These are phyloP conservation scores for Carallia pectinifolia DNA, from an alignment of 345 rosid species.

Conservation along the genomic window DNA sequence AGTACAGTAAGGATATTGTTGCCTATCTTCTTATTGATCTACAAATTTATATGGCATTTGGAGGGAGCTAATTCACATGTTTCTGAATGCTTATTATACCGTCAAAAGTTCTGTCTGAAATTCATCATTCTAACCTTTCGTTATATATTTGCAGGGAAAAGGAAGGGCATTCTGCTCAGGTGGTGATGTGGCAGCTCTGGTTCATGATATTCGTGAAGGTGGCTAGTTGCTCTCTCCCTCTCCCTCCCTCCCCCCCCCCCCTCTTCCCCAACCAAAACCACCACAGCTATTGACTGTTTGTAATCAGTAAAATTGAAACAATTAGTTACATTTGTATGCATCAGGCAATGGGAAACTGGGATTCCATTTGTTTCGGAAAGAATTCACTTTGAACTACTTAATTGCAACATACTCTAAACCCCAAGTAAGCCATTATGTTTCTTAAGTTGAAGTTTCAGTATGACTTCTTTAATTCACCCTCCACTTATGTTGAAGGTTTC, in stretches of 20 bases:
- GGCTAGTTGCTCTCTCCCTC: not conserved
- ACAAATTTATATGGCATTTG: too few relatives aligned
- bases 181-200: constrained; percentile 72
- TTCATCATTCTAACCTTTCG: not conserved
- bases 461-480: not conserved
- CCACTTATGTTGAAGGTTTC: constrained; percentile 51
- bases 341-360: constrained; percentile 60
- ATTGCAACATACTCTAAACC: constrained; percentile 69
- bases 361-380: constrained; percentile 46
- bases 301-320: not conserved
- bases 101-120: too few relatives aligned
- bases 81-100: too few relatives aligned
- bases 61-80: too few relatives aligned
- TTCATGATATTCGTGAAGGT: constrained; percentile 45
- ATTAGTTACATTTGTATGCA: constrained; percentile 10
- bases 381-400: constrained; percentile 54
- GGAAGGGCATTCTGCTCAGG: constrained; percentile 87
- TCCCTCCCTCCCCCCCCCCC: too few relatives aligned
- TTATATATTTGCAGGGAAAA: constrained; percentile 43
- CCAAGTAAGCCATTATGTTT: constrained; percentile 43
- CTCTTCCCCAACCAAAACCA: too few relatives aligned
- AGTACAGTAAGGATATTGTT: too few relatives aligned
- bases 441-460: not conserved
- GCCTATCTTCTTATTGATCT: too few relatives aligned
- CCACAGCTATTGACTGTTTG: not conserved